These are phyloP conservation scores for Penicillium sp. DNA, from an alignment of 2,329 filamentous ascomycete species.

Conservation along the genomic window DNA sequence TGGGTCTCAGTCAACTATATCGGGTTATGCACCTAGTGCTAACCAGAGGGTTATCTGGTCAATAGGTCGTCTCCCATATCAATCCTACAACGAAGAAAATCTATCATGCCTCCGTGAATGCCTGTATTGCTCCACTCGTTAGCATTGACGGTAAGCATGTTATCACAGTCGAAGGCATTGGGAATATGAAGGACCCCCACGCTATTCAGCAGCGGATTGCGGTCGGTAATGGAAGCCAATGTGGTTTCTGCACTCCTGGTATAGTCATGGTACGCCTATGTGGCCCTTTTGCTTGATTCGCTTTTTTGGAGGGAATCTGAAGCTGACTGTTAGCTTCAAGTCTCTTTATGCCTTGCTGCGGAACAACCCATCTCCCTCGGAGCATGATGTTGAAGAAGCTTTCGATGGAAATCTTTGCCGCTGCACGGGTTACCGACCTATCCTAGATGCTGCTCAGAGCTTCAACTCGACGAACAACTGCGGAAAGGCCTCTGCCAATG, in stretches of 20 bases:
- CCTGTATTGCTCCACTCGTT: constrained; percentile 82
- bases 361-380: constrained; percentile 67
- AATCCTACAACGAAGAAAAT: constrained; percentile 87
- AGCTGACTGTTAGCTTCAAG: constrained; percentile 32
- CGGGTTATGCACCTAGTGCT: constrained; percentile 7
- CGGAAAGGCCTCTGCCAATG: constrained; percentile 49
- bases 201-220: constrained; percentile 85
- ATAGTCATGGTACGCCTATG: constrained; percentile 66
- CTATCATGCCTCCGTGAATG: constrained; percentile 94
- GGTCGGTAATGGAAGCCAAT: constrained; percentile 85
- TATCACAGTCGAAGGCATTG: constrained; percentile 94
- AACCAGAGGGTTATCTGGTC: constrained; percentile 13
- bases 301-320: neutral
- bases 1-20: constrained; percentile 22
- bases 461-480: constrained; percentile 54
- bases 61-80: constrained; percentile 70
- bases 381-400: constrained; percentile 83
- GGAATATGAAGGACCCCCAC: constrained; percentile 76
- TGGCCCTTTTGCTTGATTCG: neutral
- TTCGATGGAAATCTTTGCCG: constrained; percentile 95
- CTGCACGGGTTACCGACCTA: constrained; percentile 90
- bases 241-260: constrained; percentile 89
- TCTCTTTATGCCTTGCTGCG: constrained; percentile 86
- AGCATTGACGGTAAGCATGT: constrained; percentile 97
- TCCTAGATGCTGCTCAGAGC: constrained; percentile 84